Percentiles rank a stretch among this genome's conserved stretches.
Evolutionary conservation across 2,329 filamentous ascomycete genomes (phyloP).

Genomic region (Fusarium sambucinum): DNA sequence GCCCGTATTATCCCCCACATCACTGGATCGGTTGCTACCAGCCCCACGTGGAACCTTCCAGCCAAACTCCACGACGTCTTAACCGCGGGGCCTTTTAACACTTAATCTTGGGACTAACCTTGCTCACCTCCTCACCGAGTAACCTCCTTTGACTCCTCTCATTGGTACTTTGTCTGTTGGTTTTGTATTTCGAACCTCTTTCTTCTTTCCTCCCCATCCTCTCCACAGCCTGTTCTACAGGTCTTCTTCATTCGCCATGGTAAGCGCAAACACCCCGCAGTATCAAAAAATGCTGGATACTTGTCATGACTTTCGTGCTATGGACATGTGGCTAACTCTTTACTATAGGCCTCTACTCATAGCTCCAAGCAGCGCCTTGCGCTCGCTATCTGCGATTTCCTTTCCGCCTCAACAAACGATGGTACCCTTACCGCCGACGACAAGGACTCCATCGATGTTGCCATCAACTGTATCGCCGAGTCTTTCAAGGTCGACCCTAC

Average conservation of each 20-base stretch:
- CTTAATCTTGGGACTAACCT: conserved; percentile 22
- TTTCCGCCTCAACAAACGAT: conserved; percentile 84
- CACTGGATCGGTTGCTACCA: background rate
- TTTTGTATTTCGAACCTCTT: background rate
- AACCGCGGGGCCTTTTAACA: conserved; percentile 42
- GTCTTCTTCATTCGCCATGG: conserved; percentile 25
- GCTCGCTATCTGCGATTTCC: conserved; percentile 97
- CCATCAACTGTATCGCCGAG: conserved; percentile 92
- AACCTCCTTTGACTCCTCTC: conserved; percentile 4
- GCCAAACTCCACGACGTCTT: conserved; percentile 42
- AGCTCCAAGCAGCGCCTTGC: conserved; percentile 85
- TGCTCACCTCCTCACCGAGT: conserved; percentile 15
- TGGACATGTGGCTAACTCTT: conserved; percentile 17
- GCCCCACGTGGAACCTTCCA: conserved; percentile 51
- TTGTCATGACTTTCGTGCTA: conserved; percentile 9
- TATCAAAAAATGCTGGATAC: conserved; percentile 9
- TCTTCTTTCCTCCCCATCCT: background rate
- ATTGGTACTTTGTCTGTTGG: conserved; percentile 18
- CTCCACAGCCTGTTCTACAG: conserved; percentile 19
- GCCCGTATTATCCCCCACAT: conserved; percentile 4
- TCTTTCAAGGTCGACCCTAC: conserved; percentile 94
- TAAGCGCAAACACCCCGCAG: conserved; percentile 27
- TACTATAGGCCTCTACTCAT: conserved; percentile 50
- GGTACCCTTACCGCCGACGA: conserved; percentile 91
- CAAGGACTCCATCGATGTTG: conserved; percentile 92